Evolutionary conservation across 805 yeast genomes (phyloP).

Genomic region (Torulaspora franciscae): DNA sequence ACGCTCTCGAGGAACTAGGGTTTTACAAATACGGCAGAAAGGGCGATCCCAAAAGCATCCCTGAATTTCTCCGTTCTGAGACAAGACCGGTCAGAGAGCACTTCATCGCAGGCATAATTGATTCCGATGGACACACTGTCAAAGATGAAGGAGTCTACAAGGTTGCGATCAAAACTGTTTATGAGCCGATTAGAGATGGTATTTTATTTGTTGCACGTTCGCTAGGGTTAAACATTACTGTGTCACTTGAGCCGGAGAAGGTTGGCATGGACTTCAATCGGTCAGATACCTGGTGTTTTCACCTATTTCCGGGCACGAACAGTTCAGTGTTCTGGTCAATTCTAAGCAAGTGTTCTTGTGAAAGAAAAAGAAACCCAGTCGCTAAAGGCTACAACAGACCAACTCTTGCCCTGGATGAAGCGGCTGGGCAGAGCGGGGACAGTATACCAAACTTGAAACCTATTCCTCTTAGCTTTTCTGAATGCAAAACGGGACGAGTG

Average conservation of each 20-base stretch:
- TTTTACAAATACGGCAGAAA: constrained; percentile 6
- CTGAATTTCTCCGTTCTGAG: constrained; percentile 4
- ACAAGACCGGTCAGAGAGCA: constrained; percentile 8
- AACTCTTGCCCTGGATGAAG: too few relatives aligned
- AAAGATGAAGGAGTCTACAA: background rate
- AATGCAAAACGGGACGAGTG: background rate
- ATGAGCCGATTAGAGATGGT: constrained; percentile 7
- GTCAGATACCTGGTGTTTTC: constrained; percentile 10
- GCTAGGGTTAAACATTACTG: constrained; percentile 10
- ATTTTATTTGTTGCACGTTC: constrained; percentile 6
- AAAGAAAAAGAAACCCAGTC: constrained; percentile 11
- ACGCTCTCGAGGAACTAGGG: constrained; percentile 5
- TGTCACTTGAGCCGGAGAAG: constrained; percentile 2
- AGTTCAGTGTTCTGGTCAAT: constrained; percentile 5
- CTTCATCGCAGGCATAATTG: constrained; percentile 12
- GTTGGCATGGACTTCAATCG: background rate
- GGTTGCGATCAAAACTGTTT: constrained; percentile 3
- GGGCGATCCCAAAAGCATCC: constrained; percentile 4
- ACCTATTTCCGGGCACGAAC: constrained; percentile 9
- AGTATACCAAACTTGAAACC: background rate
- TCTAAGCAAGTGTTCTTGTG: constrained; percentile 9
- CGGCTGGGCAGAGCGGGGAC: background rate
- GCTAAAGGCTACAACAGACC: background rate
- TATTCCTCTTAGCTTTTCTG: background rate
- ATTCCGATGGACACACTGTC: constrained; percentile 9